Evolutionary conservation across 371 early-diverging fungal genomes (phyloP), one percentile per base, ranked within the genome.

Genomic region (Phascolomyces articulosus): DNA sequence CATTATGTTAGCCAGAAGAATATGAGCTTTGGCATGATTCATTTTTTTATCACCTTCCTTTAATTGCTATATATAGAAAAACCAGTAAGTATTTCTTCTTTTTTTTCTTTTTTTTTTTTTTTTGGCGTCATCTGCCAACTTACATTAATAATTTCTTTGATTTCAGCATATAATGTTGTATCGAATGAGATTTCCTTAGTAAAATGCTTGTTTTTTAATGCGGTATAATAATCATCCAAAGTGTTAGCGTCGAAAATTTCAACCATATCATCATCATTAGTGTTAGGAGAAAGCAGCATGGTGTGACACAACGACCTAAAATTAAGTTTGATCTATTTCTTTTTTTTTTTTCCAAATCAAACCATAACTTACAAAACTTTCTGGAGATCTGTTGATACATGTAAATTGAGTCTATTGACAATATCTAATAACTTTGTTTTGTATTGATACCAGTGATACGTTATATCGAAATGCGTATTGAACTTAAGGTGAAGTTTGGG

Each of bases 81-180:
- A 13, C 1, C 21, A 20, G 24, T 15, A 28, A 28, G 24, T 31
- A 21, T 55, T 2, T 34, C 21, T 21, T 21, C 18, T 20, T 55
- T 13, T 34, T 20, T 55, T 21, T 55, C 31, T 34, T 20, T 55
- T 21, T 55, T 24, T 31, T 10, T 55, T 31, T 9, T 23, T 29
- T 29, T 15, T 55, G 16, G 2, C 31, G 18, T 28, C 15, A 23
- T 55, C 44, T n/a, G 34, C n/a, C 7, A n/a, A 34, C 56, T 34
- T 55, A 55, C 56, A 9, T 55, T 31, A 38, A 55, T 24, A 38
- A 55, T 55, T 23, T 55, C 34, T 55, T 55, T 55, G 56, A 55
- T 31, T 23, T 51, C 24, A 20, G 1, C n/a, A n/a, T 18, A 51
- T 0, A 51, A 24, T 10, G 10, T 3, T 24, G 51, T 20, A 51